Evolutionary conservation across 2,329 filamentous ascomycete genomes (phyloP).

Genomic region (Aspergillus versicolor): DNA sequence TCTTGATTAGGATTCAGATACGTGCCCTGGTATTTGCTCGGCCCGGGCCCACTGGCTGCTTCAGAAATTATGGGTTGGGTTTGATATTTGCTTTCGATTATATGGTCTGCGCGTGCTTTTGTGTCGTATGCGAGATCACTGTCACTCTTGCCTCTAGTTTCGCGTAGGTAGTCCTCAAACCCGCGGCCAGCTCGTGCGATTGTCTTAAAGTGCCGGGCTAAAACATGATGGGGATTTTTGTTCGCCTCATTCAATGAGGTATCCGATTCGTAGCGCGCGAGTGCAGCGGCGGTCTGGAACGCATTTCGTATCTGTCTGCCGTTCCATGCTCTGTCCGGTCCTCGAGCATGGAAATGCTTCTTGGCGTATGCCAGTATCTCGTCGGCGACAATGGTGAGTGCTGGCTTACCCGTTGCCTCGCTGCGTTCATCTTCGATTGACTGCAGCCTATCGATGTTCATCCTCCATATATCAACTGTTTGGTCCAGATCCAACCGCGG

Average conservation of each 20-base stretch:
- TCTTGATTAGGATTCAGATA: no score
- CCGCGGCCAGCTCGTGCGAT: not conserved
- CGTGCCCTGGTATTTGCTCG: no score
- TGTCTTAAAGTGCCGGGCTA: not conserved
- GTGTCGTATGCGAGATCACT: not conserved
- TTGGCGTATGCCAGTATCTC: not conserved
- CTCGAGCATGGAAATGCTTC: not conserved
- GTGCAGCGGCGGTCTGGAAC: slow-evolving; percentile 34
- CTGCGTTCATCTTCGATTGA: not conserved
- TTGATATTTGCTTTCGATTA: not conserved
- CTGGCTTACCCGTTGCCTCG: not conserved
- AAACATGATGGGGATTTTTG: not conserved
- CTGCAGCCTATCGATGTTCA: slow-evolving; percentile 19
- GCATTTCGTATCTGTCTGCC: slow-evolving; percentile 40
- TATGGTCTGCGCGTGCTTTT: not conserved
- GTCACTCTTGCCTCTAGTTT: not conserved
- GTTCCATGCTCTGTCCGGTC: slow-evolving; percentile 28
- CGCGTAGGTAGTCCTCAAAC: not conserved
- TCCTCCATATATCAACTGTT: slow-evolving; percentile 22
- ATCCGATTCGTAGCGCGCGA: slow-evolving; percentile 16
- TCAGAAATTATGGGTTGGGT: no score
- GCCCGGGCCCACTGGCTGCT: no score
- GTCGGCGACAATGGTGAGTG: not conserved
- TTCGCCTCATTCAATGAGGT: no score
- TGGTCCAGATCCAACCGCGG: slow-evolving; percentile 17